These are phyloP conservation scores for Colletotrichum zoysiae DNA, from an alignment of 2,329 filamentous ascomycete genomes.

Conservation along the genomic window DNA sequence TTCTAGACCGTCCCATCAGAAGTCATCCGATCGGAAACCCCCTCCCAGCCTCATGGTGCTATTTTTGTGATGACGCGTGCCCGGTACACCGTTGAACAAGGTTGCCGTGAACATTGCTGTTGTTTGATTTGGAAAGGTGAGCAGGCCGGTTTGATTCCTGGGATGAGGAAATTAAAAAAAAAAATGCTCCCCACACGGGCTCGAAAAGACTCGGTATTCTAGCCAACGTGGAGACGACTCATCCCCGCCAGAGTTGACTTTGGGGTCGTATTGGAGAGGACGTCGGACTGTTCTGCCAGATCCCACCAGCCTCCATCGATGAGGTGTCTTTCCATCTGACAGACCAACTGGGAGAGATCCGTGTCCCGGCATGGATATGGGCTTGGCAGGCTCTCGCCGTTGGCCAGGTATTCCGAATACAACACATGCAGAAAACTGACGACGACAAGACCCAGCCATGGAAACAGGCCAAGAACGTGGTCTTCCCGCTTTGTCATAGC, in stretches of 20 bases:
- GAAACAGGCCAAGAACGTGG: conserved; percentile 29
- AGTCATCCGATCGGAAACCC: conserved; percentile 10
- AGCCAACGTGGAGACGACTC: not conserved
- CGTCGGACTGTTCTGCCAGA: not conserved
- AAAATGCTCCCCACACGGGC: not conserved
- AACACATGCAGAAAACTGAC: conserved; percentile 26
- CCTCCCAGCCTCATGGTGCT: not conserved
- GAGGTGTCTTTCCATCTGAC: not conserved
- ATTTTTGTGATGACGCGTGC: conserved; percentile 21
- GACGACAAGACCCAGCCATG: not conserved
- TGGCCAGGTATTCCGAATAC: conserved; percentile 49
- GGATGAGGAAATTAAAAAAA: not conserved
- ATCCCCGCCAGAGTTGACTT: not conserved
- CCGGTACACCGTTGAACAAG: not conserved
- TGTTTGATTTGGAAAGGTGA: not conserved
- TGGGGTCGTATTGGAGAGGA: not conserved
- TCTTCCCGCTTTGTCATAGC: conserved; percentile 45
- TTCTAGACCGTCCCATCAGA: not conserved
- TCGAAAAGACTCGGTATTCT: not conserved
- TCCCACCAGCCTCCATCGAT: not conserved
- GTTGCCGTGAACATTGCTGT: not conserved
- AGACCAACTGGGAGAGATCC: conserved; percentile 47
- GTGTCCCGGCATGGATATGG: conserved; percentile 48
- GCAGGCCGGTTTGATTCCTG: not conserved
- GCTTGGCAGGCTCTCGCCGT: conserved; percentile 46